Conservation (phyloP, 83 land plant species). For the Larix sibirica region DNA sequence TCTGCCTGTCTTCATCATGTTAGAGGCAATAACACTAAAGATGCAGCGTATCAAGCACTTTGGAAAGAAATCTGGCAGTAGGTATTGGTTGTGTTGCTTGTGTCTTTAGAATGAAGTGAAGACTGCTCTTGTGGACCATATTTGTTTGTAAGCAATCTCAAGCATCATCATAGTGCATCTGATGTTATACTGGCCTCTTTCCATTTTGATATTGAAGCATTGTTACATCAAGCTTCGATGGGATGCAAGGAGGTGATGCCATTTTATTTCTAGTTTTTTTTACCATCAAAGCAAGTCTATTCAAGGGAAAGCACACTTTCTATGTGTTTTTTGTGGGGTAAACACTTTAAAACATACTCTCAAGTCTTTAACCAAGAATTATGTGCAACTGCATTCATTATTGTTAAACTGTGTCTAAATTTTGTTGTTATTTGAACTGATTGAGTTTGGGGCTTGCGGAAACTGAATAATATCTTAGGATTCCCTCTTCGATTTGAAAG, state of each 20-base stretch:
- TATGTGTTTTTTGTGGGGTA: neutral
- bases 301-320: neutral
- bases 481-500: slow-evolving; percentile 91
- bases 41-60: neutral
- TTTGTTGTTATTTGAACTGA: neutral
- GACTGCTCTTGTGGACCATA: neutral
- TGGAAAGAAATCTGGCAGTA: neutral
- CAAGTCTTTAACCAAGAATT: neutral
- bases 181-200: neutral
- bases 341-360: neutral
- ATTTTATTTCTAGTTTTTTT: too few relatives aligned
- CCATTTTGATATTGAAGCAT: neutral
- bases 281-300: neutral
- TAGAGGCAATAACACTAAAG: neutral
- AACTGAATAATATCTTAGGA: slow-evolving; percentile 60
- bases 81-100: neutral
- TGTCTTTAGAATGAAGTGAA: neutral
- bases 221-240: neutral
- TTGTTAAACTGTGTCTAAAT: neutral
- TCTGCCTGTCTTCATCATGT: neutral
- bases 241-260: neutral
- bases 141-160: neutral
- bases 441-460: slow-evolving; percentile 77
- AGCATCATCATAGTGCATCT: neutral
- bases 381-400: neutral